Evolutionary conservation across 352 stramenopile genomes (phyloP).

Genomic region (Pythium oligandrum): DNA sequence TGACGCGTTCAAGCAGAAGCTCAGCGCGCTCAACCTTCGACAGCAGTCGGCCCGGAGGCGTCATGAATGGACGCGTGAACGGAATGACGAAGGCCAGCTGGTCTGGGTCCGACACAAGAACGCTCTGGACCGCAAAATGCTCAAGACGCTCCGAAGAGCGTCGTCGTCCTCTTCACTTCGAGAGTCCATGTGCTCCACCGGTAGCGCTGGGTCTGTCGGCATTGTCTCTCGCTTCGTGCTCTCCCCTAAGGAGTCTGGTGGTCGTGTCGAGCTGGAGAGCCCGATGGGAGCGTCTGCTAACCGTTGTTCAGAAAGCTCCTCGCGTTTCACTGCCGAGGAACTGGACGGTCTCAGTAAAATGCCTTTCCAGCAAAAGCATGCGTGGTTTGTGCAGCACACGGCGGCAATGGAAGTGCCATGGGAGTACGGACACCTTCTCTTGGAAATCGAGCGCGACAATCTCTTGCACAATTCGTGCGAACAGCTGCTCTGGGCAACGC

Average conservation of each 20-base stretch:
- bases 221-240: constrained; percentile 73
- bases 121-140: constrained; percentile 60
- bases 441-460: constrained; percentile 86
- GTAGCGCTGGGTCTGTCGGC: constrained; percentile 58
- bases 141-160: constrained; percentile 50
- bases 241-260: constrained; percentile 69
- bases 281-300: constrained; percentile 55
- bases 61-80: constrained; percentile 78
- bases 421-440: constrained; percentile 81
- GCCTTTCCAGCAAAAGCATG: constrained; percentile 85
- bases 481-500: constrained; percentile 79
- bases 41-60: constrained; percentile 82
- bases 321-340: constrained; percentile 64
- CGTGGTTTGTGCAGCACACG: constrained; percentile 86
- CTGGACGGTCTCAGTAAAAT: constrained; percentile 61
- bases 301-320: constrained; percentile 45
- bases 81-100: constrained; percentile 71
- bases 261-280: constrained; percentile 65
- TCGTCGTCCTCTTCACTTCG: constrained; percentile 56
- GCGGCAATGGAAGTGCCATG: constrained; percentile 81
- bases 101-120: constrained; percentile 83
- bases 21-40: constrained; percentile 70
- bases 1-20: constrained; percentile 70
- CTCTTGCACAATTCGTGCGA: constrained; percentile 88
- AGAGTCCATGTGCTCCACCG: constrained; percentile 62